A percentile compares a stretch with the other conserved stretches of the same genome.
phyloP scores from a whole-genome alignment of 176 grass and related monocot species.

The Triticum dicoccoides region DNA sequence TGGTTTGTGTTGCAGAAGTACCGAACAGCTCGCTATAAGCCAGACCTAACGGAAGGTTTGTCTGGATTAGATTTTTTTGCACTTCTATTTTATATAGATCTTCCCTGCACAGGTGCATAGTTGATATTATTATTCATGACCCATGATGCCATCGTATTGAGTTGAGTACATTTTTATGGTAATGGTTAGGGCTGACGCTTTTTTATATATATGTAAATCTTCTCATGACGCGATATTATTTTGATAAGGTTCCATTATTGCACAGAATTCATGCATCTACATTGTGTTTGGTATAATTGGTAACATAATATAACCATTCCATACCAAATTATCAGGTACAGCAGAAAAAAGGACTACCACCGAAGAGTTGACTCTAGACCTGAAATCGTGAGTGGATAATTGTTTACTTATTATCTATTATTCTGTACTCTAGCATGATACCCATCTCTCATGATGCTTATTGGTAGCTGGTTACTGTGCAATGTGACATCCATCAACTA shows the following conservation, averaged over 20 bases:
- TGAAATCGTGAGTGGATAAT: conserved; percentile 66
- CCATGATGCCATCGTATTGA: neutral
- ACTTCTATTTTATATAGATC: conserved; percentile 13
- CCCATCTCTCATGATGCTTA: conserved; percentile 3
- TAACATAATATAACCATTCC: conserved; percentile 17
- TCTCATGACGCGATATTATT: conserved; percentile 14
- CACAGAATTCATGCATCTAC: neutral
- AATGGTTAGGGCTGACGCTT: neutral
- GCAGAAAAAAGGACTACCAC: conserved; percentile 44
- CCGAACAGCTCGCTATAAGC: conserved; percentile 73
- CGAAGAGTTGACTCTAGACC: conserved; percentile 56
- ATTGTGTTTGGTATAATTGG: conserved; percentile 1
- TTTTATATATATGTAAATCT: neutral
- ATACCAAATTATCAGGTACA: conserved; percentile 45
- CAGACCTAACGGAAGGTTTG: conserved; percentile 77
- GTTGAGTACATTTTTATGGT: conserved; percentile 6
- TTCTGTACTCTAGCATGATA: neutral
- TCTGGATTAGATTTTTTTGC: conserved; percentile 17
- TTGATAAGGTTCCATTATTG: conserved; percentile 3
- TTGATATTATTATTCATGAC: neutral
- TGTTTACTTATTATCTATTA: conserved; percentile 4
- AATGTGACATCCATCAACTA: neutral
- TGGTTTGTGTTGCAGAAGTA: conserved; percentile 74
- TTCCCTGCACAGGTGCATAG: neutral
- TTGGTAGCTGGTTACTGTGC: conserved; percentile 20